Conservation (phyloP, 495 filamentous ascomycete genomes). For the Penicillium dipodomyicola region DNA sequence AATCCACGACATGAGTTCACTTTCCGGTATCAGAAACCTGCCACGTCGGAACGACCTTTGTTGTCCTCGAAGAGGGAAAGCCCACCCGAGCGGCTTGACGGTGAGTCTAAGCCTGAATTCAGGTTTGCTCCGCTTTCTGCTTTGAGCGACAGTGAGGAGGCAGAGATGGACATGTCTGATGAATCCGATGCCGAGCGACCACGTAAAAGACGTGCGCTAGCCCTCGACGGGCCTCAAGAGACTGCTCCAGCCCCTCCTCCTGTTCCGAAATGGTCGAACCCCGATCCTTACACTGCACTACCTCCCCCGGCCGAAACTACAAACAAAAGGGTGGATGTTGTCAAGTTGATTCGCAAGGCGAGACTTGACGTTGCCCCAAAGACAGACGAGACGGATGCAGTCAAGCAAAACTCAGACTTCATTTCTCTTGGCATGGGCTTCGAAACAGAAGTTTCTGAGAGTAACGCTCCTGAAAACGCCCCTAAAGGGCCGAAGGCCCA, state of each 20-base stretch:
- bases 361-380: conserved; percentile 50
- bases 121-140: conserved; percentile 54
- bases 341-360: conserved; percentile 84
- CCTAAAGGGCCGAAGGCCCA: conserved; percentile 30
- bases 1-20: conserved; percentile 41
- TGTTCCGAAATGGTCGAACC: conserved; percentile 84
- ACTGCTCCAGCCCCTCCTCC: conserved; percentile 24
- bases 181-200: conserved; percentile 46
- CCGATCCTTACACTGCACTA: conserved; percentile 82
- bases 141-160: conserved; percentile 71
- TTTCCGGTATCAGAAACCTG: conserved; percentile 41
- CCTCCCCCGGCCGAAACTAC: conserved; percentile 65
- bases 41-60: conserved; percentile 48
- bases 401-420: conserved; percentile 70
- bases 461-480: conserved; percentile 35
- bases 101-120: conserved; percentile 27
- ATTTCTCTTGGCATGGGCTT: conserved; percentile 73
- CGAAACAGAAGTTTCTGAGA: conserved; percentile 32
- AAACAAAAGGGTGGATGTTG: conserved; percentile 73
- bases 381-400: conserved; percentile 48
- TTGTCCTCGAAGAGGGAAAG: conserved; percentile 36
- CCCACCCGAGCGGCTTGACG: conserved; percentile 39
- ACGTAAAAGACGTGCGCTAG: conserved; percentile 50
- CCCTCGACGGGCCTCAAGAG: conserved; percentile 39
- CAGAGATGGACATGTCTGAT: conserved; percentile 60